phyloP scores from a whole-genome alignment of 331 rosid species.

The Rosa hybrid region DNA sequence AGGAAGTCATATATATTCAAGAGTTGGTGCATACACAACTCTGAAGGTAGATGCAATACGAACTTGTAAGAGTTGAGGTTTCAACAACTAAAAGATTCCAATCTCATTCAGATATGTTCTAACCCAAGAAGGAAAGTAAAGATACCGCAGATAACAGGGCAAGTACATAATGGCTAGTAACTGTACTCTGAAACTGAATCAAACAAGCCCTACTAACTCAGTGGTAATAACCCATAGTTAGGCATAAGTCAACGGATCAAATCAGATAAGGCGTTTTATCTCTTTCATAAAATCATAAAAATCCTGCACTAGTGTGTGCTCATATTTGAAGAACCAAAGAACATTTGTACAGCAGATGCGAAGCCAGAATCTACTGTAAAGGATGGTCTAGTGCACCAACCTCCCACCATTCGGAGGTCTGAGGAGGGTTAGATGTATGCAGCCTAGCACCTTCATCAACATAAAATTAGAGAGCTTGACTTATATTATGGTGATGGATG shows the following conservation, averaged over 20 bases:
- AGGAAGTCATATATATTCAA: not conserved
- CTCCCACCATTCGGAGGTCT: not conserved
- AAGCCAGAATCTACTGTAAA: not conserved
- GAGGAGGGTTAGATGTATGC: not conserved
- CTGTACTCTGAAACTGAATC: not conserved
- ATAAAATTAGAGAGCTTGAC: not conserved
- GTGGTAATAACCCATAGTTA: not conserved
- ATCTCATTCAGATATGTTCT: not conserved
- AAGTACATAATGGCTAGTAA: not conserved
- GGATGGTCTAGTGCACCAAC: not conserved
- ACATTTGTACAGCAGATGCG: not conserved
- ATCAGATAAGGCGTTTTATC: not conserved
- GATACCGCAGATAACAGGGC: not conserved
- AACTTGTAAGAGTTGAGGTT: not conserved
- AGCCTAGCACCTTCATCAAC: not conserved
- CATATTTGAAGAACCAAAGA: not conserved
- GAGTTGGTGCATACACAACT: not conserved
- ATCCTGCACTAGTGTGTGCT: not conserved
- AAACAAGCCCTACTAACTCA: not conserved
- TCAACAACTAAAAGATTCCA: not conserved
- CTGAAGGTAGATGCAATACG: not conserved
- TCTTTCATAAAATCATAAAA: not conserved
- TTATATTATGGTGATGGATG: not conserved
- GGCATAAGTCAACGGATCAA: not conserved
- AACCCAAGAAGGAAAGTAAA: not conserved